These are phyloP conservation scores for Talaromyces thailandensis DNA, from an alignment of 495 filamentous ascomycete species.

Conservation along the genomic window DNA sequence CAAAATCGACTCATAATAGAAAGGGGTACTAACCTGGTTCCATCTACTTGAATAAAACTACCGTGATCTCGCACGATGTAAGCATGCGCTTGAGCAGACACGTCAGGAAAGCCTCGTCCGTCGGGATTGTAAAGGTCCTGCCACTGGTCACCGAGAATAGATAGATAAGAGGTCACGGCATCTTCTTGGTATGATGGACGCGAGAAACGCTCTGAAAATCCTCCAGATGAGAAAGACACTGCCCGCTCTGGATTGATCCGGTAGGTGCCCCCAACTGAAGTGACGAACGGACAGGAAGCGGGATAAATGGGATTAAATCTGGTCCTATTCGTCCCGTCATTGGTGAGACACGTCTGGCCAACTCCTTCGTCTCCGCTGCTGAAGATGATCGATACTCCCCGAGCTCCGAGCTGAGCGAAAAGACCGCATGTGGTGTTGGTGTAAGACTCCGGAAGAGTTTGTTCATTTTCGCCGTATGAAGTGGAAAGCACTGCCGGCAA, in stretches of 20 bases:
- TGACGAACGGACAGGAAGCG: conserved; percentile 74
- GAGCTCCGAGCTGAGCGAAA: conserved; percentile 62
- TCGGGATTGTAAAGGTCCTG: conserved; percentile 41
- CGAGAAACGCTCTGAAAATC: conserved; percentile 63
- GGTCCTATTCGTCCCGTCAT: conserved; percentile 53
- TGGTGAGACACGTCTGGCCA: conserved; percentile 50
- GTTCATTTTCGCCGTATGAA: conserved; percentile 50
- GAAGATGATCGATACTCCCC: conserved; percentile 64
- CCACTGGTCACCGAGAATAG: conserved; percentile 27
- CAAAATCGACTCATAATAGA: not conserved
- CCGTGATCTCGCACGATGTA: conserved; percentile 30
- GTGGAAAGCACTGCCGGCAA: conserved; percentile 68
- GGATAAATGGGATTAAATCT: conserved; percentile 64
- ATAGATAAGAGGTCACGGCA: conserved; percentile 48
- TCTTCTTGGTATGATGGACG: conserved; percentile 56
- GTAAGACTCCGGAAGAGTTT: conserved; percentile 54
- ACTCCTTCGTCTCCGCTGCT: conserved; percentile 64
- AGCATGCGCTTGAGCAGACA: conserved; percentile 41
- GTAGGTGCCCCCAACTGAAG: conserved; percentile 64
- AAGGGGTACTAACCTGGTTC: conserved; percentile 31
- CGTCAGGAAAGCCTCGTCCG: conserved; percentile 68
- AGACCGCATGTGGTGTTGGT: conserved; percentile 57
- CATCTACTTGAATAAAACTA: conserved; percentile 20
- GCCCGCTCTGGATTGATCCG: conserved; percentile 44
- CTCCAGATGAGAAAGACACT: conserved; percentile 52